Percentiles rank a stretch among this genome's conserved stretches.
Evolutionary conservation across 495 filamentous ascomycete species (phyloP).

Genomic region (Talaromyces proteolyticus): DNA sequence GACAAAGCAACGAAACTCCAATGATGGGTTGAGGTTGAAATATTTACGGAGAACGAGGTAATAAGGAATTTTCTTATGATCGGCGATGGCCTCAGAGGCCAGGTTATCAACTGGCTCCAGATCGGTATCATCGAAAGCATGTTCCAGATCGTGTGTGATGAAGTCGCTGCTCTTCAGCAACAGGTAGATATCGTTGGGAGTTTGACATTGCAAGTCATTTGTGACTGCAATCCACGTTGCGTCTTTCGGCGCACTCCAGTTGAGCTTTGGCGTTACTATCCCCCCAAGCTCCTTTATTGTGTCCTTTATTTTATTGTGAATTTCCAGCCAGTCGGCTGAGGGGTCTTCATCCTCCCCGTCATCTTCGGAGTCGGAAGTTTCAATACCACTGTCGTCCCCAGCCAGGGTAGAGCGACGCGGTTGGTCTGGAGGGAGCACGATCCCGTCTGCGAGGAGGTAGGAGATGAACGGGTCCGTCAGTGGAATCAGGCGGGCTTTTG

Average conservation of each 20-base stretch:
- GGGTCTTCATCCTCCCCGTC: constrained; percentile 49
- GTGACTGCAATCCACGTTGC: constrained; percentile 91
- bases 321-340: constrained; percentile 55
- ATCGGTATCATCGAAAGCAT: constrained; percentile 69
- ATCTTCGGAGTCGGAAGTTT: constrained; percentile 24
- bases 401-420: constrained; percentile 14
- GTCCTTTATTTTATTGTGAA: constrained; percentile 68
- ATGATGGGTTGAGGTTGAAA: constrained; percentile 77
- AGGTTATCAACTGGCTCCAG: constrained; percentile 9
- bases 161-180: constrained; percentile 91
- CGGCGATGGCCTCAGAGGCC: constrained; percentile 11
- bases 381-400: constrained; percentile 27
- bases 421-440: constrained; percentile 65
- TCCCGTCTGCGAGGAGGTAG: constrained; percentile 91
- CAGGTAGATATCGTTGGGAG: constrained; percentile 86
- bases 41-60: constrained; percentile 78
- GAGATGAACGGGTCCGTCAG: constrained; percentile 67
- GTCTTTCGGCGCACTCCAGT: constrained; percentile 97
- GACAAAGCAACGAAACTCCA: constrained; percentile 95
- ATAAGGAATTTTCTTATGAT: constrained; percentile 43
- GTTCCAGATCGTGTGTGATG: constrained; percentile 87
- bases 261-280: constrained; percentile 82
- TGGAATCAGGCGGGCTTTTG: constrained; percentile 79
- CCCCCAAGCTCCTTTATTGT: constrained; percentile 77
- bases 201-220: constrained; percentile 84